Base-by-base conservation (phyloP, 345 rosid genomes). In the Euphorbia pulcherrima region DNA sequence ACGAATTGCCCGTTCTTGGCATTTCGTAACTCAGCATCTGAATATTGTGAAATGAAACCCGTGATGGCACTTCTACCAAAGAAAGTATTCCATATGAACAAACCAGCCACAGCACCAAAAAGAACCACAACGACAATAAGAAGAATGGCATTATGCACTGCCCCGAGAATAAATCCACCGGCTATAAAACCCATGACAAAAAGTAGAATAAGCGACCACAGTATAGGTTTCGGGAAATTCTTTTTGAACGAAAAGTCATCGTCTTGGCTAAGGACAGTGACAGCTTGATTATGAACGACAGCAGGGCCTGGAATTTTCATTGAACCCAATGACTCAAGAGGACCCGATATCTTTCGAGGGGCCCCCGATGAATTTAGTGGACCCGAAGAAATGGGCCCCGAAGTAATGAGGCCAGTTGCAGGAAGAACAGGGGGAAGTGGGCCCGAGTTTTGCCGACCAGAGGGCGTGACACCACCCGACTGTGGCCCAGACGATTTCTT, bases 1-100 rank as follows among this genome's bases (percentile, higher is more conserved):
- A 94, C 99, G 47, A 84, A 88, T 80, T 94, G 96, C 28, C 99
- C 99, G 65, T 94, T 94, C 75, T 87, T 87, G 8, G 99, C 97
- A 80, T 88, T 88, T 89, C 99, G 81, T 48, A 94, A 86, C 79
- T 94, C 99, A 67, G 96, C 86, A 79, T 94, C 97, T 35, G 99
- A 89, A 77, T 94, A 87, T 54, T 72, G 85, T 68, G 90, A 79
- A 65, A 94, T 83, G 70, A 84, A 88, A 69, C 82, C 87, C 68
- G 83, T 70, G 72, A 94, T 85, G 58, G 95, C 96, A 29, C 64
- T 83, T 78, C 90, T 85, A 18, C 90, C 99, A 74, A 91, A 91
- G 73, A 80, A 88, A 2, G 83, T 73, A 79, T 94, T 94, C 99
- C 99, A 94, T 65, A 76, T 64, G 77, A 89, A 94, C n/a, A 92